Base-by-base conservation (phyloP, 2,329 filamentous ascomycete species). In the Beauveria bassiana region DNA sequence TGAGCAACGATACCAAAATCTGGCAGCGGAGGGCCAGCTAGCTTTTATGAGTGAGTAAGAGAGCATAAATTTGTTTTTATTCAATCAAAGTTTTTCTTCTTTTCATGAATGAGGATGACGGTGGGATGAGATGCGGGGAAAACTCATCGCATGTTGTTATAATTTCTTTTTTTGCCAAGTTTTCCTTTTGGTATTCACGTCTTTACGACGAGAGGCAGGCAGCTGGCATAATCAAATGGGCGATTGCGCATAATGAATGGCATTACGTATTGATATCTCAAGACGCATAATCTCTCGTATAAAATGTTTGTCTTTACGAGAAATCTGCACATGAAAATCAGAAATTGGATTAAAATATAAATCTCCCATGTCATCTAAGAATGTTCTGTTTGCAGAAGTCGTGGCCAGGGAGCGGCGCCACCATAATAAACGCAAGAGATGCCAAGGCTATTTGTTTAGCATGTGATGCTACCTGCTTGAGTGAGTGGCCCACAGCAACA, bases 1-100 rank as follows among this genome's bases (percentile, higher is more conserved):
- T 38, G 59, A 61, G 52, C 43, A 50, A 61, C 52, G 59, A 61
- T 61, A 61, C 59, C 59, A 22, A 56, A 42, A 42, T 22, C 16
- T 38, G 38, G 55, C 61, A 60, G 61, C 31, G 22, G 20, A 22
- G 60, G 31, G 53, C 53, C 46, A 42, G 34, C n/a, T 22, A n/a
- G 18, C 12, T 34, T 34, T 61, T 20, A 54, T 28, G 26, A 28
- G 26, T 18, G 42, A 54, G 49, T 43, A 43, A 54, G 14, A 54
- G 8, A 59, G 42, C 40, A 55, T 62, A 20, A 3, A 34, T 34
- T 38, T 52, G 5, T 52, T 40, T 55, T 31, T 43, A 12, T 26
- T 26, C 54, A 34, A 46, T 22, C 20, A 42, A 46, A 59, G 51
- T 50, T 51, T 31, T 43, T 46, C 8, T 22, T 28, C 3, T 59